phyloP scores from a whole-genome alignment of 2,329 filamentous ascomycete genomes.

The Trichoderma arundinaceum region DNA sequence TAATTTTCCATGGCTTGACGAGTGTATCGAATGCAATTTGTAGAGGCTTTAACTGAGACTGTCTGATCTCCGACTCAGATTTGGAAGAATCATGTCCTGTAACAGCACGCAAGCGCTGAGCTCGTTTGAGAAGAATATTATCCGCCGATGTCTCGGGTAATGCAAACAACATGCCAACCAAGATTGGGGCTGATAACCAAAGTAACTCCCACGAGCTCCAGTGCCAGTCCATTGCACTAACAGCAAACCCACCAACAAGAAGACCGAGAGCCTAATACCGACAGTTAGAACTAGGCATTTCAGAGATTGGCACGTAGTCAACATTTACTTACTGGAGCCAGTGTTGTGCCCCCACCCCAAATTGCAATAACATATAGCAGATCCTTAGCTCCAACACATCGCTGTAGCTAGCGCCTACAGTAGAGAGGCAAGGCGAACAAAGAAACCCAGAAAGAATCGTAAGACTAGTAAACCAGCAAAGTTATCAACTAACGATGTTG shows the following conservation, averaged over 20 bases:
- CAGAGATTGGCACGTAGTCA: too few species aligned
- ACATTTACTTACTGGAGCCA: too few species aligned
- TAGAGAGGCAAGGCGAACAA: not conserved
- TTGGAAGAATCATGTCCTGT: not conserved
- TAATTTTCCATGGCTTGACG: not conserved
- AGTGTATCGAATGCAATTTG: not conserved
- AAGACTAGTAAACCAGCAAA: not conserved
- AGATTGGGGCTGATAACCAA: not conserved
- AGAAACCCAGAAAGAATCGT: not conserved
- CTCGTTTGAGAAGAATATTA: not conserved
- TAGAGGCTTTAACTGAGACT: not conserved
- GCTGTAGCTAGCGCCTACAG: not conserved
- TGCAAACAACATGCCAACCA: not conserved
- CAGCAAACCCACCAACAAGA: not conserved
- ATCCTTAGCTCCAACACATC: not conserved
- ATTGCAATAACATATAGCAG: not conserved
- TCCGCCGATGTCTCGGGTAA: not conserved
- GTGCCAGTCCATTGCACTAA: not conserved
- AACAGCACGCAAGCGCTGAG: not conserved
- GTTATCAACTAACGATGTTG: not conserved
- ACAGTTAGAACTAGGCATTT: too few species aligned
- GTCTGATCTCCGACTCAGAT: not conserved
- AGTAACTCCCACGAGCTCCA: constrained; percentile 3
- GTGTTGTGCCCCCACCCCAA: too few species aligned
- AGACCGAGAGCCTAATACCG: not conserved